These are phyloP conservation scores for Ophiocordyceps sinensis DNA, from an alignment of 2,329 filamentous ascomycete genomes.

Conservation along the genomic window DNA sequence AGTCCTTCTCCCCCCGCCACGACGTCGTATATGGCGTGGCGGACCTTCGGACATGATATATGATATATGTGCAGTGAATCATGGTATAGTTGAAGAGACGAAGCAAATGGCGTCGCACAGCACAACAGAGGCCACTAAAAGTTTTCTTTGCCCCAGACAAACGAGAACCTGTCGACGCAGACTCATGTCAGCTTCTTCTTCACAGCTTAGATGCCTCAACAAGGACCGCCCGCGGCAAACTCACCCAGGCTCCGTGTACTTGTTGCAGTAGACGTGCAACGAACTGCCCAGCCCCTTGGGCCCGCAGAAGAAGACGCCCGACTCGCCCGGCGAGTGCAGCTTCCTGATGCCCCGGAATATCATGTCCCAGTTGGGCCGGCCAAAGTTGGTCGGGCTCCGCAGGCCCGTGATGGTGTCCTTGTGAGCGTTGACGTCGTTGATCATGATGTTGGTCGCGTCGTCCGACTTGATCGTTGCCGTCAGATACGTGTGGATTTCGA, in stretches of 20 bases:
- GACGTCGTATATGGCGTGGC: too few species aligned
- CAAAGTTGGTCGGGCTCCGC: slow-evolving; percentile 71
- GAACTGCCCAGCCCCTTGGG: slow-evolving; percentile 65
- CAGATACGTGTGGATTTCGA: slow-evolving; percentile 82
- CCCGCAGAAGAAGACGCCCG: slow-evolving; percentile 74
- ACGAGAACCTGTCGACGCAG: slow-evolving; percentile 35
- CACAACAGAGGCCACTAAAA: slow-evolving; percentile 28
- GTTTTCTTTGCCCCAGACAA: slow-evolving; percentile 57
- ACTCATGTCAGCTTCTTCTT: slow-evolving; percentile 3
- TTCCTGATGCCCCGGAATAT: slow-evolving; percentile 75
- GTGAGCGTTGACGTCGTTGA: slow-evolving; percentile 75
- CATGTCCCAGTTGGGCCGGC: slow-evolving; percentile 80
- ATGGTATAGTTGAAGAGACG: background rate
- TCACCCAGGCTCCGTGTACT: slow-evolving; percentile 71
- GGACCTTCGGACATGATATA: too few species aligned
- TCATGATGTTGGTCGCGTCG: slow-evolving; percentile 84
- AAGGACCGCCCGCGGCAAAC: slow-evolving; percentile 13
- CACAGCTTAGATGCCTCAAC: too few species aligned
- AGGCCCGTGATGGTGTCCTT: slow-evolving; percentile 76
- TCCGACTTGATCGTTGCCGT: slow-evolving; percentile 78
- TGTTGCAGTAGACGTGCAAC: slow-evolving; percentile 73
- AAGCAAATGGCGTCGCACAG: background rate
- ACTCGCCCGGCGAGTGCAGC: slow-evolving; percentile 58
- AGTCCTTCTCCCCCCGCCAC: too few species aligned
- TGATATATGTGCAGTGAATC: too few species aligned